These are phyloP conservation scores for Lepidium campestre DNA, from an alignment of 441 rosid species.

Conservation along the genomic window DNA sequence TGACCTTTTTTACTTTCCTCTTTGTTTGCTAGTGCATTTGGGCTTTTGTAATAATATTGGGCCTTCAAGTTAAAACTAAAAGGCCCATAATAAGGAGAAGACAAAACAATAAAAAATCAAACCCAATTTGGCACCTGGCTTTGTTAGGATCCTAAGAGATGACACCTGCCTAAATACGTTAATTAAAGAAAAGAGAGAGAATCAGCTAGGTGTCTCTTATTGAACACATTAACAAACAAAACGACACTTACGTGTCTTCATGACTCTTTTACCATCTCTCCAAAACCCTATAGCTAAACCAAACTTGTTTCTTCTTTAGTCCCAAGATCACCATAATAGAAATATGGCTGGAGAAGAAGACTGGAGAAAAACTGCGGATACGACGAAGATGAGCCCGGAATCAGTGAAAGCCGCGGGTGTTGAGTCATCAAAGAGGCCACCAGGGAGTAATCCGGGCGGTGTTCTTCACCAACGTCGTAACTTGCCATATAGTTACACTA, in stretches of 20 bases:
- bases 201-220: slow-evolving; percentile 21
- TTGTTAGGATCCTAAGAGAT: background rate
- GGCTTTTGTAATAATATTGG: background rate
- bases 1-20: background rate
- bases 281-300: background rate
- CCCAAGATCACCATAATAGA: background rate
- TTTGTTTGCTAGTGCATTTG: background rate
- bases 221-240: slow-evolving; percentile 4
- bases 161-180: slow-evolving; percentile 25
- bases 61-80: background rate
- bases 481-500: slow-evolving; percentile 48
- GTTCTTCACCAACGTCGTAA: slow-evolving; percentile 61
- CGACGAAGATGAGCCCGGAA: slow-evolving; percentile 59
- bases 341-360: slow-evolving; percentile 43
- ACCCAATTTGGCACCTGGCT: background rate
- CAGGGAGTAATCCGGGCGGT: slow-evolving; percentile 52
- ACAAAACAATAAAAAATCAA: too few relatives aligned
- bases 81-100: slow-evolving; percentile 3
- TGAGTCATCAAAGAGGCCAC: slow-evolving; percentile 53
- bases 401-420: slow-evolving; percentile 50
- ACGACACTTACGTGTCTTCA: slow-evolving; percentile 19
- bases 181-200: background rate
- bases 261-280: background rate
- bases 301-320: background rate
- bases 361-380: slow-evolving; percentile 58